A percentile compares a stretch with the other conserved stretches of the same genome.
Evolutionary conservation across 2,329 filamentous ascomycete species (phyloP).

Genomic region (Emmonsia crescens): DNA sequence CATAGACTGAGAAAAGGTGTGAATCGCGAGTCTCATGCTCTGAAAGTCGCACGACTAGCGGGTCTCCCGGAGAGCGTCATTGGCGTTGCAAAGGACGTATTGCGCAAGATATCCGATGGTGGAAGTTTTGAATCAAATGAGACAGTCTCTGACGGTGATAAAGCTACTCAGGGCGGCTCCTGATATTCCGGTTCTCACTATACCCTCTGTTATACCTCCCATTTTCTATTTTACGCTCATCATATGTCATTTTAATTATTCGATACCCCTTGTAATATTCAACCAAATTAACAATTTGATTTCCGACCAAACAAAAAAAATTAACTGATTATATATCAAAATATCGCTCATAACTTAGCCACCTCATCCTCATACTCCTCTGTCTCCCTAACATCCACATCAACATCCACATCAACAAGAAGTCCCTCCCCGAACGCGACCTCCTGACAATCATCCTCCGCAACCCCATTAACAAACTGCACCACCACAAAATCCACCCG

Average conservation of each 20-base stretch:
- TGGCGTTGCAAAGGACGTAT: slow-evolving; percentile 50
- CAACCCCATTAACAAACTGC: slow-evolving; percentile 78
- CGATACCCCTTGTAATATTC: neutral
- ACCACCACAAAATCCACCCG: slow-evolving; percentile 78
- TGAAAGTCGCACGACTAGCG: slow-evolving; percentile 87
- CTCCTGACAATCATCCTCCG: slow-evolving; percentile 79
- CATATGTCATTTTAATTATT: neutral
- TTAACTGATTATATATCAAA: neutral
- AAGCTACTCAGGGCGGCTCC: neutral
- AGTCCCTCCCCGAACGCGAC: slow-evolving; percentile 40
- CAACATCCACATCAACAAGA: slow-evolving; percentile 13
- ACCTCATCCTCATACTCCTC: slow-evolving; percentile 2
- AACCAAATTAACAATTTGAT: neutral
- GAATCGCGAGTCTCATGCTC: slow-evolving; percentile 77
- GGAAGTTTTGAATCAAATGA: neutral
- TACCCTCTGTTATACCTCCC: neutral
- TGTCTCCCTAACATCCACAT: neutral
- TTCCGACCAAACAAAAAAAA: neutral
- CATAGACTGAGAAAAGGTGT: slow-evolving; percentile 72
- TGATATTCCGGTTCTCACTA: neutral
- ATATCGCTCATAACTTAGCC: neutral
- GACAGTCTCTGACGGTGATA: neutral
- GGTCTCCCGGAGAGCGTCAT: slow-evolving; percentile 67
- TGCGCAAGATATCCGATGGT: neutral
- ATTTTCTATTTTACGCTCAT: neutral